Conservation (phyloP, 768 basidiomycete species). For the Tylopilus rubrobrunneus region DNA sequence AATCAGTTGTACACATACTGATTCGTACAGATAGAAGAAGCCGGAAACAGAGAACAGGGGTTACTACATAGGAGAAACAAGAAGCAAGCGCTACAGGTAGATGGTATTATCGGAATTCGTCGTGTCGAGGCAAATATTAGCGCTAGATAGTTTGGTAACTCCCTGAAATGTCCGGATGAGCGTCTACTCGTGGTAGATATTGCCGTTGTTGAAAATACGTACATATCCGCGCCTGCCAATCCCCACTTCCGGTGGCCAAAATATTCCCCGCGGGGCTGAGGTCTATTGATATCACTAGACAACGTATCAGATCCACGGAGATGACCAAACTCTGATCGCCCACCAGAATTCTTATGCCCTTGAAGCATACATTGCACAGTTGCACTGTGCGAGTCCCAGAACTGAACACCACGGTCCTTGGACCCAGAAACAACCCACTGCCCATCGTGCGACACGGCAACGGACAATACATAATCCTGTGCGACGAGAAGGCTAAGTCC, state of each 20-base stretch:
- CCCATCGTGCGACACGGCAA: constrained; percentile 86
- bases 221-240: constrained; percentile 72
- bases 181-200: not conserved
- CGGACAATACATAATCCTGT: constrained; percentile 70
- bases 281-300: constrained; percentile 67
- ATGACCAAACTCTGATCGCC: constrained; percentile 18
- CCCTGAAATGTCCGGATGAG: constrained; percentile 18
- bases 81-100: constrained; percentile 25
- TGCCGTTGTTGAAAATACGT: constrained; percentile 19
- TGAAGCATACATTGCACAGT: constrained; percentile 93
- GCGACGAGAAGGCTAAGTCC: constrained; percentile 1
- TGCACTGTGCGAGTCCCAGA: constrained; percentile 79
- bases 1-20: constrained; percentile 7
- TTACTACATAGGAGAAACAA: constrained; percentile 27
- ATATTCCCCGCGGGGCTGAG: constrained; percentile 57
- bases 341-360: constrained; percentile 64
- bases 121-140: constrained; percentile 2
- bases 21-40: constrained; percentile 24
- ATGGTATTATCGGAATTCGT: constrained; percentile 14
- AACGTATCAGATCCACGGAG: constrained; percentile 7
- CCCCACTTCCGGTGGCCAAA: constrained; percentile 68
- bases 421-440: constrained; percentile 94
- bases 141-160: constrained; percentile 29
- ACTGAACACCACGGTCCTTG: constrained; percentile 95
- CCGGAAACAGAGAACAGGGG: constrained; percentile 8